Conservation (phyloP, 805 yeast genomes). For the Suhomyces prunicola region DNA sequence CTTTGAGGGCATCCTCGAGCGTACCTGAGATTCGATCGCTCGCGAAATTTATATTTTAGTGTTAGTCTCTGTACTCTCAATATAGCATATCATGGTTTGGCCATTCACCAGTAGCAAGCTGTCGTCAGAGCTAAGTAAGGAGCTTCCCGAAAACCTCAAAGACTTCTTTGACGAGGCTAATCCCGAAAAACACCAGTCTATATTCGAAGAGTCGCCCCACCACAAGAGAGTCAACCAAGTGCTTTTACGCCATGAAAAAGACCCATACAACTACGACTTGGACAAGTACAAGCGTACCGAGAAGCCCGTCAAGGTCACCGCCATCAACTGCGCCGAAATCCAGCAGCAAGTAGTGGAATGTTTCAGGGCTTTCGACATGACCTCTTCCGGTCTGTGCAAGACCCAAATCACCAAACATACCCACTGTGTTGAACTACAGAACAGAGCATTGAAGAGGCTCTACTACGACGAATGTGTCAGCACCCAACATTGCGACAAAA, state of each 20-base stretch:
- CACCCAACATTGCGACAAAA: constrained; percentile 34
- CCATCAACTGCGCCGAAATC: constrained; percentile 40
- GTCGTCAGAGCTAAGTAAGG: constrained; percentile 27
- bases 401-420: constrained; percentile 25
- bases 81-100: constrained; percentile 21
- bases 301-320: constrained; percentile 21
- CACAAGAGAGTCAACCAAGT: constrained; percentile 26
- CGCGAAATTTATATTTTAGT: neutral
- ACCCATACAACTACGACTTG: constrained; percentile 23
- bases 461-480: constrained; percentile 37
- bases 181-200: constrained; percentile 25
- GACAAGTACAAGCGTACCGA: constrained; percentile 30
- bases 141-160: constrained; percentile 32
- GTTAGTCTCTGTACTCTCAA: neutral
- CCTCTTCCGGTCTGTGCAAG: constrained; percentile 27
- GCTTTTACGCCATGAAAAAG: constrained; percentile 16
- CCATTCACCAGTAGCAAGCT: constrained; percentile 25
- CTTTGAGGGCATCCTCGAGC: constrained; percentile 39
- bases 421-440: constrained; percentile 34
- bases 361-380: constrained; percentile 29
- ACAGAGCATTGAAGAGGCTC: constrained; percentile 29
- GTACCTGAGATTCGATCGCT: constrained; percentile 10
- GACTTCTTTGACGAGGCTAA: constrained; percentile 29
- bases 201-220: constrained; percentile 24
- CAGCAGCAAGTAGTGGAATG: constrained; percentile 36